Base-by-base conservation (phyloP, 208 protist genomes). In the Acanthamoeba triangularis region DNA sequence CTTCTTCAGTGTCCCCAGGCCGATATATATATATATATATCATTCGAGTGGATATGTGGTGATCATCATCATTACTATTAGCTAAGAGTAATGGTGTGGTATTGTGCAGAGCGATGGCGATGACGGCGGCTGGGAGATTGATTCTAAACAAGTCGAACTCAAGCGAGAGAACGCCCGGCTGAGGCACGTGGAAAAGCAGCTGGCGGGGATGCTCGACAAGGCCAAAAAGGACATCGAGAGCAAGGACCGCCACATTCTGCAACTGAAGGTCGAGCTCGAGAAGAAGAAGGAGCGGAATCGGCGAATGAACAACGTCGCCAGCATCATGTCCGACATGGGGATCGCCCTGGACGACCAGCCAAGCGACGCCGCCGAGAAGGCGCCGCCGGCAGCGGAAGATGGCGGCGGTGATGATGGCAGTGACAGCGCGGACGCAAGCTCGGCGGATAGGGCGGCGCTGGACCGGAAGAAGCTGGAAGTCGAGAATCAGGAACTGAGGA, bases 201-300 rank as follows among this genome's bases (percentile, higher is more conserved):
- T 87, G 4, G 78, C 78, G 4, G 47, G 16, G 78, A 5, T 61
- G 47, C 78, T 87, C 33, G 78, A 87, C 6, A 87, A 61, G 23
- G 78, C 78, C 49, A 87, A 87, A 37, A 52, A 61, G 47, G 78
- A 87, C 49, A 61, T 87, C 78, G 78, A 87, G 44, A 87, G 78
- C 33, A 87, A 87, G 49, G 78, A 87, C 28, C 78, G 78, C 1
- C 41, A 61, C 49, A 52, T 87, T 11, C 47, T 87, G n/a, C 78
- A 87, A 20, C 78, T 87, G 6, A 87, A 87, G n/a, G 78, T 87
- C 14, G 78, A 87, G 33, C 49, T 87, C n/a, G 78, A 87, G 78
- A 87, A 87, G 78, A 87, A 87, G 49, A 25, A 35, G 47, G 78
- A 87, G 30, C 41, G 78, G 11, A 61, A 87, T 23, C 18, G 78